A percentile compares a stretch with the other conserved stretches of the same genome.
Conservation (phyloP, 2,329 filamentous ascomycete genomes). For the Fusarium mundagurra region DNA sequence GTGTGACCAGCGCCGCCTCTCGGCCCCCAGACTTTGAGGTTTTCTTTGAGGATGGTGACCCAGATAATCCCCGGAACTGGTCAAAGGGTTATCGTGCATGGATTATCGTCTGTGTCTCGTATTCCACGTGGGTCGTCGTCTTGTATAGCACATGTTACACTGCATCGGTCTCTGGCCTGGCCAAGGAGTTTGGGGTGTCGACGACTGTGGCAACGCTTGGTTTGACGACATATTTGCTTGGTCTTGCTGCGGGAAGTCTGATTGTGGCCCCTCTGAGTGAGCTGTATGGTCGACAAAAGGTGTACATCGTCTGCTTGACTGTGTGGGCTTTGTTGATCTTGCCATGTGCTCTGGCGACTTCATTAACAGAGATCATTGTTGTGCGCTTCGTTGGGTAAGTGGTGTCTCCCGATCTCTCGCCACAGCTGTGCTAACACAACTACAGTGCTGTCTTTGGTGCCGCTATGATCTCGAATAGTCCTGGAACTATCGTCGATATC, state of each 20-base stretch:
- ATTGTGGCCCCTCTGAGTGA: slow-evolving; percentile 79
- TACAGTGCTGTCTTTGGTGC: slow-evolving; percentile 64
- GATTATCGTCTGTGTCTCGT: slow-evolving; percentile 57
- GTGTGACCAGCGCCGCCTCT: slow-evolving; percentile 54
- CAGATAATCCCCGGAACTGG: slow-evolving; percentile 76
- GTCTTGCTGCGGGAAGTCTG: slow-evolving; percentile 76
- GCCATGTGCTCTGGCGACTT: slow-evolving; percentile 75
- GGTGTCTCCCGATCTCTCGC: not conserved
- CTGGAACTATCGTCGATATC: slow-evolving; percentile 85
- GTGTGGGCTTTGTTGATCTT: slow-evolving; percentile 76
- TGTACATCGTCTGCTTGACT: slow-evolving; percentile 73
- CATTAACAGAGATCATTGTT: slow-evolving; percentile 74
- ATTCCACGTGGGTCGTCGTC: slow-evolving; percentile 63
- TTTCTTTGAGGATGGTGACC: slow-evolving; percentile 73
- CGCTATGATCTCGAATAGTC: slow-evolving; percentile 84
- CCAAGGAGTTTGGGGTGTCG: slow-evolving; percentile 69
- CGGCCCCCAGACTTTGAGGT: slow-evolving; percentile 74
- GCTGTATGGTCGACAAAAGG: slow-evolving; percentile 72
- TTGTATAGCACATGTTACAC: slow-evolving; percentile 85
- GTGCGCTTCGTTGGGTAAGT: slow-evolving; percentile 76
- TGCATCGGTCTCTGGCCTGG: slow-evolving; percentile 74
- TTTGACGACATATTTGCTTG: slow-evolving; percentile 80
- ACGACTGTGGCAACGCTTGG: slow-evolving; percentile 76
- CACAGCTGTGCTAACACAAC: not conserved
- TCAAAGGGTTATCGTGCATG: slow-evolving; percentile 58